These are phyloP conservation scores for Solanum aculeatissimum DNA, from an alignment of 305 asterid genomes.

Conservation along the genomic window DNA sequence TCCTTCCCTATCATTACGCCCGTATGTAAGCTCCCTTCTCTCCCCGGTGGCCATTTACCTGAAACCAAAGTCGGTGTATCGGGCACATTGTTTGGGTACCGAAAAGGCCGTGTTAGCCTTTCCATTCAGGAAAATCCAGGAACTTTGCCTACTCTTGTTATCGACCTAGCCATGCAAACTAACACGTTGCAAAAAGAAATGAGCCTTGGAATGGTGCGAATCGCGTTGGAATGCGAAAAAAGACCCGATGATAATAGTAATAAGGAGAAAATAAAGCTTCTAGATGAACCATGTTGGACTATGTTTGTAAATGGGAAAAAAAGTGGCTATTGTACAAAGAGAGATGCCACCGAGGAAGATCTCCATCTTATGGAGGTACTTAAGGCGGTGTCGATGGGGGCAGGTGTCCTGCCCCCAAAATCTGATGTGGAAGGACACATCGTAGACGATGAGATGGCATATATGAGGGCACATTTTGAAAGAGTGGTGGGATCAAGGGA, in stretches of 20 bases:
- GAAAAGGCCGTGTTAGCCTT: conserved; percentile 77
- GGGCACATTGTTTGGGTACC: conserved; percentile 68
- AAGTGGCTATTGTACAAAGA: conserved; percentile 41
- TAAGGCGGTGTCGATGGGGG: conserved; percentile 81
- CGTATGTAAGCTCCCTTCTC: conserved; percentile 50
- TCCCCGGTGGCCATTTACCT: conserved; percentile 37
- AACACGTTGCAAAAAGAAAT: conserved; percentile 61
- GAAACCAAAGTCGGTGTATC: conserved; percentile 23
- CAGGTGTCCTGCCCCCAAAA: conserved; percentile 64
- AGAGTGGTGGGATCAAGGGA: conserved; percentile 78
- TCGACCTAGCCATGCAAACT: conserved; percentile 80
- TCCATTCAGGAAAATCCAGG: conserved; percentile 70
- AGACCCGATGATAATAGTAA: conserved; percentile 15
- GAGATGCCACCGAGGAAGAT: conserved; percentile 71
- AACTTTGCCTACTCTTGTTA: conserved; percentile 52
- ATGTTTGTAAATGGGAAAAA: conserved; percentile 81
- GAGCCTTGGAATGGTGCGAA: conserved; percentile 72
- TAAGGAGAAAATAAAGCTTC: conserved; percentile 30
- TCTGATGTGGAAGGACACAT: conserved; percentile 42
- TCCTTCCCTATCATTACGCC: conserved; percentile 71
- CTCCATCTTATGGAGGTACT: conserved; percentile 69
- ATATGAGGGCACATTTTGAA: conserved; percentile 73
- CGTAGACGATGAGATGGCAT: conserved; percentile 65
- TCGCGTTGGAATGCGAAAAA: conserved; percentile 83
- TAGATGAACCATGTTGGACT: conserved; percentile 76